Evolutionary conservation across 306 rosid genomes (phyloP).

Genomic region (Casuarina equisetifolia): DNA sequence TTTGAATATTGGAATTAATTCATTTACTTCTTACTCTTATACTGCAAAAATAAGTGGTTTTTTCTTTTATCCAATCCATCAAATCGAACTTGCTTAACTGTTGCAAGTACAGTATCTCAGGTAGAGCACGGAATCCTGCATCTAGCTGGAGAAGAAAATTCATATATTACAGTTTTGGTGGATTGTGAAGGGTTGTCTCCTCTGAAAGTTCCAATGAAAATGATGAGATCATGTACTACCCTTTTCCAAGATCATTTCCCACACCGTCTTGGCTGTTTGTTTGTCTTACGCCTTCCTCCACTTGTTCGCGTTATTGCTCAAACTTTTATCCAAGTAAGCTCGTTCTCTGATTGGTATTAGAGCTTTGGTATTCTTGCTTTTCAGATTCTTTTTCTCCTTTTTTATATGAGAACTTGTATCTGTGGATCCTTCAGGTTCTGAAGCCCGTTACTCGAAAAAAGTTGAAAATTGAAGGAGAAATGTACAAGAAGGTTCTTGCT

Average conservation of each 20-base stretch:
- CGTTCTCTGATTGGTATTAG: slow-evolving; percentile 14
- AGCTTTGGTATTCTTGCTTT: neutral
- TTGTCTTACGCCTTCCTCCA: slow-evolving; percentile 79
- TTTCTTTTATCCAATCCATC: slow-evolving; percentile 6
- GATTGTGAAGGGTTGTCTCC: slow-evolving; percentile 97
- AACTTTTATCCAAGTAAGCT: slow-evolving; percentile 74
- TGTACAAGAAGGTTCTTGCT: slow-evolving; percentile 52
- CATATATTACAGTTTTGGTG: slow-evolving; percentile 81
- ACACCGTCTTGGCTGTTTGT: slow-evolving; percentile 86
- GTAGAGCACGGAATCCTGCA: slow-evolving; percentile 80
- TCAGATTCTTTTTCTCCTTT: neutral
- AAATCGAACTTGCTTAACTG: slow-evolving; percentile 28
- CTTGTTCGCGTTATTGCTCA: slow-evolving; percentile 82
- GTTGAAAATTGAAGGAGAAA: slow-evolving; percentile 71
- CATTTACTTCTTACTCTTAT: neutral
- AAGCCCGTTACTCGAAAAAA: slow-evolving; percentile 73
- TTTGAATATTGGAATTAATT: neutral
- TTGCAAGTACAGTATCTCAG: slow-evolving; percentile 79
- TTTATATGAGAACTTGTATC: slow-evolving; percentile 22
- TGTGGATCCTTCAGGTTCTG: slow-evolving; percentile 54
- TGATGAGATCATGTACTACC: slow-evolving; percentile 78
- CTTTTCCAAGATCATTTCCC: slow-evolving; percentile 96
- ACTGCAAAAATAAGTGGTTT: neutral
- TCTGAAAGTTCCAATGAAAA: slow-evolving; percentile 79
- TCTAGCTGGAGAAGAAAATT: slow-evolving; percentile 61